Conservation (phyloP, 2,329 filamentous ascomycete species). For the Aspergillus sp. region DNA sequence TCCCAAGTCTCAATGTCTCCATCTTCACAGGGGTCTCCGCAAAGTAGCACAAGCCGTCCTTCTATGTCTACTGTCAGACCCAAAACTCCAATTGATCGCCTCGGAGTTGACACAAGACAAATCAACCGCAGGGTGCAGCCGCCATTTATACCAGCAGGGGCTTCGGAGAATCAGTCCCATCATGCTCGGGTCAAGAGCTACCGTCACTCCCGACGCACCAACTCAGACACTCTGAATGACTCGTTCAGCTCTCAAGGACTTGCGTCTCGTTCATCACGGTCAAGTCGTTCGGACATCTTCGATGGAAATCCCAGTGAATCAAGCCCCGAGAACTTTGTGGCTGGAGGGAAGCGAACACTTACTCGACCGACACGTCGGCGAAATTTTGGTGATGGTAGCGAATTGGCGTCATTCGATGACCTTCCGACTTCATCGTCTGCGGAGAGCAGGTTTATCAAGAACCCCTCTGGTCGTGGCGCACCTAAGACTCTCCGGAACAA, state of each 20-base stretch:
- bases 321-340: constrained; percentile 51
- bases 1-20: constrained; percentile 29
- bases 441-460: constrained; percentile 80
- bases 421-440: constrained; percentile 79
- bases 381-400: constrained; percentile 87
- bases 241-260: constrained; percentile 42
- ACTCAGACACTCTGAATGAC: constrained; percentile 69
- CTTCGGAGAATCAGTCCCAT: constrained; percentile 71
- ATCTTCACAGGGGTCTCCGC: constrained; percentile 37
- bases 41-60: constrained; percentile 34
- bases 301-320: constrained; percentile 46
- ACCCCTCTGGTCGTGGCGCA: constrained; percentile 67
- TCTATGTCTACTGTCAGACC: constrained; percentile 48
- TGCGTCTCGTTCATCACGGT: constrained; percentile 39
- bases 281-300: constrained; percentile 49
- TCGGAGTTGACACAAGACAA: constrained; percentile 37
- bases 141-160: constrained; percentile 78
- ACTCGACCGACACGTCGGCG: constrained; percentile 68
- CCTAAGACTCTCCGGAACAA: constrained; percentile 61
- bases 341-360: constrained; percentile 66
- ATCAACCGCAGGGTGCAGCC: constrained; percentile 59
- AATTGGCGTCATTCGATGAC: constrained; percentile 92
- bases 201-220: constrained; percentile 73
- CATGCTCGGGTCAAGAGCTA: constrained; percentile 71
- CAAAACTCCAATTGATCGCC: constrained; percentile 70